phyloP scores from a whole-genome alignment of 306 rosid genomes.

The Cotoneaster glaucophyllus region DNA sequence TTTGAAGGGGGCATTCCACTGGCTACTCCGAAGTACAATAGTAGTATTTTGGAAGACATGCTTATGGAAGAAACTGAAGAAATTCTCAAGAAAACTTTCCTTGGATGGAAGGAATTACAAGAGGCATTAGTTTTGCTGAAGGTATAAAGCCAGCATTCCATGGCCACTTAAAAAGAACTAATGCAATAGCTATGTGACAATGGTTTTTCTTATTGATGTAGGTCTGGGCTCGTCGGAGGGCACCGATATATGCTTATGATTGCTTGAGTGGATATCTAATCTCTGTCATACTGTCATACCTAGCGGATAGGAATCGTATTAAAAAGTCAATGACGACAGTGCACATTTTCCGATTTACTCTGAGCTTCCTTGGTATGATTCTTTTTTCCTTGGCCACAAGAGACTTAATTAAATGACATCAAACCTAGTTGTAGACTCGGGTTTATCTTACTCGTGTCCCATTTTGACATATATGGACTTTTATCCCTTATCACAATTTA shows the following conservation, averaged over 20 bases:
- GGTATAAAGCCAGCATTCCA: constrained; percentile 35
- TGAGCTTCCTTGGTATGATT: constrained; percentile 66
- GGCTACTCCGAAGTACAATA: constrained; percentile 82
- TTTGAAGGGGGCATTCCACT: constrained; percentile 41
- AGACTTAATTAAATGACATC: not conserved
- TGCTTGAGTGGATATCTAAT: constrained; percentile 75
- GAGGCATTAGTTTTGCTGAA: constrained; percentile 65
- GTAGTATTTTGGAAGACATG: constrained; percentile 89
- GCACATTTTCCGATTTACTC: constrained; percentile 60
- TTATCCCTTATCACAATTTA: not conserved
- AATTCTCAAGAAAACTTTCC: constrained; percentile 37
- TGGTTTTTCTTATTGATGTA: constrained; percentile 23
- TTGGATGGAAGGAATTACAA: constrained; percentile 66
- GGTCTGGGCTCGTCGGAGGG: constrained; percentile 89
- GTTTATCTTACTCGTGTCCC: not conserved
- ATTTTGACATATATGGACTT: not conserved
- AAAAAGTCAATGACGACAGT: constrained; percentile 56
- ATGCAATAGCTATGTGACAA: not conserved
- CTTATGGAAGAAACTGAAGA: constrained; percentile 51
- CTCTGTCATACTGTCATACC: constrained; percentile 64
- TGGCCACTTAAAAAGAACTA: not conserved
- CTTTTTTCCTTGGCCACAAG: not conserved
- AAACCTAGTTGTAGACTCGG: not conserved
- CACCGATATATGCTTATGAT: constrained; percentile 58
- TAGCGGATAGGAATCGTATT: constrained; percentile 44